Base-by-base conservation (phyloP, 176 grass and related monocot species). In the Paspalum vaginatum region DNA sequence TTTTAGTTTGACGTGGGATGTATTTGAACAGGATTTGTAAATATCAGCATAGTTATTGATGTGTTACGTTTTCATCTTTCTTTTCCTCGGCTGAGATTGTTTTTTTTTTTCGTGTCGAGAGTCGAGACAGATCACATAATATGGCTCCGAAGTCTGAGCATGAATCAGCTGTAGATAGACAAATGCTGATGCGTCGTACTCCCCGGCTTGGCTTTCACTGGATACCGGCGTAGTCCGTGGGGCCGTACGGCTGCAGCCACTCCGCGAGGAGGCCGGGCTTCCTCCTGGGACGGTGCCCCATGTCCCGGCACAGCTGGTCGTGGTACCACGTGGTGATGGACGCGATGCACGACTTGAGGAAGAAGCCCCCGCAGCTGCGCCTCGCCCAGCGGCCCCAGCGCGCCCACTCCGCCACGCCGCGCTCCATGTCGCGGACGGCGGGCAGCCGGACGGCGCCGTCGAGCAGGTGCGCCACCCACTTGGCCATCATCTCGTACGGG, bases 381-480 rank as follows among this genome's bases (percentile, higher is more conserved):
- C 68, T 7, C 7, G 77, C 85, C 47, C 62, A 38, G n/a, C 59
- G 38, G 0, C 58, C 76, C 76, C 77, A 92, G 37, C 54, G 41
- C 68, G 41, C 79, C 90, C 90, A 92, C 72, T 86, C 86, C 46
- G 46, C 17, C 4, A 85, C 74, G 60, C 40, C 55, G 3, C 73
- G 70, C 51, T 92, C 90, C 90, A 92, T 88, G 52, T 20, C 14
- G 26, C 9, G 15, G n/a, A 92, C 81, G 40, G 26, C 24, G 4
- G 86, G 83, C 24, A 88, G 37, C 5, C 16, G 51, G 38, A 88
- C 85, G 8, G n/a, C 67, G 22, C 86, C 86, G 17, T 80, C 79
- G 25, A 92, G 82, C 22, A 92, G 78, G 78, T 86, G 83, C 20
- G 78, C 68, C 55, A 88, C 59, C 90, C 90, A 92, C 52, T 88